phyloP scores from a whole-genome alignment of 352 stramenopile species.

The Achlya hypogyna region DNA sequence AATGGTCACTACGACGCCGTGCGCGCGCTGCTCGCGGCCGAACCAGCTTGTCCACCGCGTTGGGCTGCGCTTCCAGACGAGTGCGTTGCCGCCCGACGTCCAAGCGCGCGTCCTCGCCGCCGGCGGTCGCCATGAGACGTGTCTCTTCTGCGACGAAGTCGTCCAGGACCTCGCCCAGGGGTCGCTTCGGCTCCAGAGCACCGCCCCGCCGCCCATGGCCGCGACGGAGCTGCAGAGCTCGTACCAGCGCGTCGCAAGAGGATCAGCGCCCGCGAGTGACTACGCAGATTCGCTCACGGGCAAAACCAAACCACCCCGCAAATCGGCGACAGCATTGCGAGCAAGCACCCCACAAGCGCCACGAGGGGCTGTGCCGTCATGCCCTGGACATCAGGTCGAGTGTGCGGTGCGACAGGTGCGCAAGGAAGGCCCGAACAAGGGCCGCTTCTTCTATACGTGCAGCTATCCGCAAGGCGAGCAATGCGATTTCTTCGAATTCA shows the following conservation, averaged over 20 bases:
- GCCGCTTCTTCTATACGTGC: constrained; percentile 88
- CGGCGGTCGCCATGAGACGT: neutral
- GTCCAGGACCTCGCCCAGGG: constrained; percentile 6
- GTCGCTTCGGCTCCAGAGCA: neutral
- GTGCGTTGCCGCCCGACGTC: constrained; percentile 4
- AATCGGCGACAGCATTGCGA: neutral
- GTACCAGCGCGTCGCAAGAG: neutral
- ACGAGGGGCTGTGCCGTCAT: neutral
- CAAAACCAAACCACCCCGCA: constrained; percentile 16
- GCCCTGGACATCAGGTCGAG: constrained; percentile 13
- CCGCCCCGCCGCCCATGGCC: neutral
- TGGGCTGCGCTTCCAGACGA: neutral
- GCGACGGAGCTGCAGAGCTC: neutral
- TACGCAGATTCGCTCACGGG: constrained; percentile 16
- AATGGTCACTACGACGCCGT: neutral
- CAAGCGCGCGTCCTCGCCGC: neutral
- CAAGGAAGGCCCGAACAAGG: constrained; percentile 82
- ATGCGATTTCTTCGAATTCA: constrained; percentile 91
- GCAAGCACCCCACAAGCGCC: constrained; percentile 20
- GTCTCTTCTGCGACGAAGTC: constrained; percentile 14
- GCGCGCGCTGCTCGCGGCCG: neutral
- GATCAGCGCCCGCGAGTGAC: neutral
- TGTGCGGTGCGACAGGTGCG: constrained; percentile 39
- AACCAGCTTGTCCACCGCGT: constrained; percentile 6
- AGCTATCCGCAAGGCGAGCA: constrained; percentile 70